Evolutionary conservation across 2,329 filamentous ascomycete genomes (phyloP).

Genomic region (Fusarium pseudocircinatum): DNA sequence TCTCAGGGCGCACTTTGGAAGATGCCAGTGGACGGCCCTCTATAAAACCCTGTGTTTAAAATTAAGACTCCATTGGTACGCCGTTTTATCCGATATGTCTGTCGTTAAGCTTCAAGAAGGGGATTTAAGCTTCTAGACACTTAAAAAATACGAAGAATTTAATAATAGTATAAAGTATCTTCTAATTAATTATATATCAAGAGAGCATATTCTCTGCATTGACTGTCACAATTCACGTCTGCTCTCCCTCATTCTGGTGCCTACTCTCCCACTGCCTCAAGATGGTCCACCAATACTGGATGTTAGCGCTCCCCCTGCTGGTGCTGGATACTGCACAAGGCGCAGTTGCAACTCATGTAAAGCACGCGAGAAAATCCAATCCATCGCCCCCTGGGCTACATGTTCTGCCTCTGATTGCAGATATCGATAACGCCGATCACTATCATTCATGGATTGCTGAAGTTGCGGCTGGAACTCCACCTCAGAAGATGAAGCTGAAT

Average conservation of each 20-base stretch:
- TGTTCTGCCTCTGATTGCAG: neutral
- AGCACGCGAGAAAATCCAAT: neutral
- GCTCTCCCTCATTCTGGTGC: neutral
- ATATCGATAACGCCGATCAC: neutral
- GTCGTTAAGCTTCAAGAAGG: neutral
- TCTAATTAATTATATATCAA: neutral
- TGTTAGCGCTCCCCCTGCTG: neutral
- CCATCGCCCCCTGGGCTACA: neutral
- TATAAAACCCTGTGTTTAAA: neutral
- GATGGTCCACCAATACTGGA: neutral
- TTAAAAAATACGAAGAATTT: neutral
- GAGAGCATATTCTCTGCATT: neutral
- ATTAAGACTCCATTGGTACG: neutral
- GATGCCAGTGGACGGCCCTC: neutral
- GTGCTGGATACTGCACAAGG: neutral
- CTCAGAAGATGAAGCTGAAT: neutral
- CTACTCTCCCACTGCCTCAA: too few species aligned
- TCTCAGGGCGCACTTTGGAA: neutral
- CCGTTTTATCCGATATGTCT: neutral
- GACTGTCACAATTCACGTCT: rapidly evolving
- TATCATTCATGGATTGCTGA: neutral
- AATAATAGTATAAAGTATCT: neutral
- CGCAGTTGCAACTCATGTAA: neutral
- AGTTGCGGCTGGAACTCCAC: neutral
- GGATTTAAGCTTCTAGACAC: neutral